These are phyloP conservation scores for Apophysomyces sp. DNA, from an alignment of 371 early-diverging fungal genomes.

Conservation along the genomic window DNA sequence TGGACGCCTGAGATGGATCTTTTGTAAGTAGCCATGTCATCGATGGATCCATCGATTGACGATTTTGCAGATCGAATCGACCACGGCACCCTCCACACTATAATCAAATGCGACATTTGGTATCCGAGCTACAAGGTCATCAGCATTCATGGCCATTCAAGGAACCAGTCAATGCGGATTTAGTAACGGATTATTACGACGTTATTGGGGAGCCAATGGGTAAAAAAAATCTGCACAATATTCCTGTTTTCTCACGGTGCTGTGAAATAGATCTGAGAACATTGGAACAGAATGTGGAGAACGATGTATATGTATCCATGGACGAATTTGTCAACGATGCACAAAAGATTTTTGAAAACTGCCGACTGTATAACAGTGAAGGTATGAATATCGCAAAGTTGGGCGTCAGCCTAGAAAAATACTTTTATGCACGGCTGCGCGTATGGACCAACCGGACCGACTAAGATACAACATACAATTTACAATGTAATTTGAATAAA, in stretches of 20 bases:
- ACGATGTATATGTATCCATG: slow-evolving; percentile 41
- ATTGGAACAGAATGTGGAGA: slow-evolving; percentile 58
- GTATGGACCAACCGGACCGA: slow-evolving; percentile 12
- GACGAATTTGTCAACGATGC: slow-evolving; percentile 48
- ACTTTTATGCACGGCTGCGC: slow-evolving; percentile 40
- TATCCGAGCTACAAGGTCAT: slow-evolving; percentile 77
- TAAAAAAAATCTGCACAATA: slow-evolving; percentile 24
- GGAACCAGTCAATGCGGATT: slow-evolving; percentile 91
- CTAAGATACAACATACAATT: no score
- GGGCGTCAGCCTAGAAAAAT: slow-evolving; percentile 52
- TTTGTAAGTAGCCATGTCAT: slow-evolving; percentile 27
- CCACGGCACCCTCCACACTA: slow-evolving; percentile 58
- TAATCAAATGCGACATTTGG: slow-evolving; percentile 72
- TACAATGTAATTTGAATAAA: no score
- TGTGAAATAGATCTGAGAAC: slow-evolving; percentile 52
- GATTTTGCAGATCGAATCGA: slow-evolving; percentile 43
- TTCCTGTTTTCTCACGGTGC: not conserved
- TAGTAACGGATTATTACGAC: slow-evolving; percentile 96
- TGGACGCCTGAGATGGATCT: slow-evolving; percentile 90
- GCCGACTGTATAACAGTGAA: slow-evolving; percentile 64
- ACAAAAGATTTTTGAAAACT: slow-evolving; percentile 58
- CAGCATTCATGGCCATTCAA: slow-evolving; percentile 97
- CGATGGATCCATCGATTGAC: not conserved
- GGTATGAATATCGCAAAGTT: slow-evolving; percentile 67
- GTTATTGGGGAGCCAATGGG: slow-evolving; percentile 99